These are phyloP conservation scores for Calonectria pseudoreteaudii DNA, from an alignment of 2,329 filamentous ascomycete genomes.

Conservation along the genomic window DNA sequence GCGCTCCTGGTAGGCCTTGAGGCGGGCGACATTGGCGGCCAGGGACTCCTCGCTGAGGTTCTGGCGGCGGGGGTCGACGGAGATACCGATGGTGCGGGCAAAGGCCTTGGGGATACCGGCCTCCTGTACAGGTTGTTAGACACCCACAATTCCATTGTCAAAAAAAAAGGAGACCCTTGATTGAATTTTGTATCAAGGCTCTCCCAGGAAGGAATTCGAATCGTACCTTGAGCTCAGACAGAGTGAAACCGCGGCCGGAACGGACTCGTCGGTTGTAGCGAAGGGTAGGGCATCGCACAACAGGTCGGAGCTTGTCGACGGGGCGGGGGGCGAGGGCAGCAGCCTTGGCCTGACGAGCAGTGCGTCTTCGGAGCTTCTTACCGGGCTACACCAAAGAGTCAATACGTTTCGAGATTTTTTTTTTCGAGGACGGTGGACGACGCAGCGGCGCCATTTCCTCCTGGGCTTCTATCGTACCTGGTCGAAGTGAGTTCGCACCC, in stretches of 20 bases:
- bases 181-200: constrained; percentile 2
- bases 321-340: constrained; percentile 95
- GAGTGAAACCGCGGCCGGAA: constrained; percentile 96
- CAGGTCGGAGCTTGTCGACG: constrained; percentile 94
- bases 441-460: constrained; percentile 29
- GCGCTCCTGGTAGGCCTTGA: constrained; percentile 96
- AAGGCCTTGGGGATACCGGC: constrained; percentile 95
- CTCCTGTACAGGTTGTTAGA: constrained; percentile 72
- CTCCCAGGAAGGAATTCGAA: background rate
- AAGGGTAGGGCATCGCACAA: constrained; percentile 97
- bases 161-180: background rate
- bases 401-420: constrained; percentile 43
- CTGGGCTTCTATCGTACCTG: constrained; percentile 75
- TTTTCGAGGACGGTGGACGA: constrained; percentile 24
- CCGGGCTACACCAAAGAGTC: constrained; percentile 75
- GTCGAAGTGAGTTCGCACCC: constrained; percentile 99
- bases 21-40: constrained; percentile 93
- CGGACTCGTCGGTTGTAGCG: constrained; percentile 99
- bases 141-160: constrained; percentile 15
- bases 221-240: constrained; percentile 96
- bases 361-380: constrained; percentile 92
- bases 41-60: constrained; percentile 98
- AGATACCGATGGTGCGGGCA: constrained; percentile 95
- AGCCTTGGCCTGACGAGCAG: constrained; percentile 94
- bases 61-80: constrained; percentile 95